Conservation (phyloP, 169 alveolate species). For the Plasmodium falciparum region DNA sequence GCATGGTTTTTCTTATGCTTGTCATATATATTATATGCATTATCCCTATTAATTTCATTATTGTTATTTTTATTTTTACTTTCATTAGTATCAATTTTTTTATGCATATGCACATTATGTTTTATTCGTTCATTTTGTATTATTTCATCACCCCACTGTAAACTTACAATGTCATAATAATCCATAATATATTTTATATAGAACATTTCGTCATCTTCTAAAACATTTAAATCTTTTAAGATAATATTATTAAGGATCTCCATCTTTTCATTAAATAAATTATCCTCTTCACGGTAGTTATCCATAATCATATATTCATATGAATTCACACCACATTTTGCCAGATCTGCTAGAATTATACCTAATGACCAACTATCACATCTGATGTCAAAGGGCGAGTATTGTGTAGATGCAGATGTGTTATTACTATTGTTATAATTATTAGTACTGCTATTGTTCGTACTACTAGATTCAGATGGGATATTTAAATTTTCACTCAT, state of each 20-base stretch:
- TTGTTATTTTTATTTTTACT: neutral
- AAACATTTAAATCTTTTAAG: slow-evolving; percentile 36
- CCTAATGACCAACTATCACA: slow-evolving; percentile 77
- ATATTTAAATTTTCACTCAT: neutral
- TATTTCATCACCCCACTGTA: slow-evolving; percentile 32
- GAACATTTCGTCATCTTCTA: slow-evolving; percentile 43
- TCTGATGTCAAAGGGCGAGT: slow-evolving; percentile 65
- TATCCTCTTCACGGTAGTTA: slow-evolving; percentile 4
- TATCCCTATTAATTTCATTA: neutral
- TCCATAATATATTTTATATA: slow-evolving; percentile 56
- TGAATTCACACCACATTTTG: slow-evolving; percentile 57
- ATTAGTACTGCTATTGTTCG: neutral
- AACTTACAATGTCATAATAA: slow-evolving; percentile 46
- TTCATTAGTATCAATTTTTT: neutral
- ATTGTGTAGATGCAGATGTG: slow-evolving; percentile 26
- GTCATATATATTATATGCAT: neutral
- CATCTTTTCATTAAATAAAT: slow-evolving; percentile 1
- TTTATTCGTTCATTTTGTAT: slow-evolving; percentile 32
- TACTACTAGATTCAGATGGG: neutral
- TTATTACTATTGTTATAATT: slow-evolving; percentile 22
- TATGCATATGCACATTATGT: neutral
- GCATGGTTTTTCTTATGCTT: neutral
- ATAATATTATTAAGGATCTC: slow-evolving; percentile 26
- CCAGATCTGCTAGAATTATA: slow-evolving; percentile 73
- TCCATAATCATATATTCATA: slow-evolving; percentile 44